Base-by-base conservation (phyloP, 257 asterid species). In the Solanum tacnaense region DNA sequence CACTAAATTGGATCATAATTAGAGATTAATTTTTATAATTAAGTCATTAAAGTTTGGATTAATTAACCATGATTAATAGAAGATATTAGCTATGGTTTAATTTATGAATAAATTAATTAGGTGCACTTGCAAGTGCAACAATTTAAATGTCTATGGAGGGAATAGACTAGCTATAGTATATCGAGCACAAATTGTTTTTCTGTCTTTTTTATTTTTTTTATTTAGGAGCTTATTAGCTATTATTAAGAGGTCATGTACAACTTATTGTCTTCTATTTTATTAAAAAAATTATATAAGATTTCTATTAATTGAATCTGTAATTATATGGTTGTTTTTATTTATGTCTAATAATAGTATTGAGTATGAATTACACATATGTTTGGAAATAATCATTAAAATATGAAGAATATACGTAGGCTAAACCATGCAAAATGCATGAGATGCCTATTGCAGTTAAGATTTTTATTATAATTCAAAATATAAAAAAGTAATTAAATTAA, bases 1-100 rank as follows among this genome's bases (percentile, higher is more conserved):
- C 92, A 91, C 70, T 89, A 60, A 91, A 56, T 60, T 34, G 85
- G 85, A 18, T 27, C 10, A 46, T 31, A 35, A 65, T n/a, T 65
- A 79, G 27, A 29, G 15, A 79, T 58, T 27, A 13, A 3, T 29
- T 70, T 78, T 79, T 18, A 52, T 52, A 46, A 52, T 83, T 83
- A 29, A 72, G 29, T 49, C 23, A 12, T 39, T 70, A 29, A 38
- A 44, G 27, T 34, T n/a, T 44, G n/a, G 70, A 13, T 86, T 5
- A 56, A 79, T 86, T 5, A 56, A 79, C 36, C 6, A 13, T 86
- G 44, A 31, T 67, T 56, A 67, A 85, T 85, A 25, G 15, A 62
- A n/a, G 71, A 62, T 62, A 9, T n/a, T 62, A 62, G 16, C 31
- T 62, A 10, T 62, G 32, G 71, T 56, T 56, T 18, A 56, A n/a